These are phyloP conservation scores for Hsuehochloa calcarea DNA, from an alignment of 176 grass and related monocot genomes.

Conservation along the genomic window DNA sequence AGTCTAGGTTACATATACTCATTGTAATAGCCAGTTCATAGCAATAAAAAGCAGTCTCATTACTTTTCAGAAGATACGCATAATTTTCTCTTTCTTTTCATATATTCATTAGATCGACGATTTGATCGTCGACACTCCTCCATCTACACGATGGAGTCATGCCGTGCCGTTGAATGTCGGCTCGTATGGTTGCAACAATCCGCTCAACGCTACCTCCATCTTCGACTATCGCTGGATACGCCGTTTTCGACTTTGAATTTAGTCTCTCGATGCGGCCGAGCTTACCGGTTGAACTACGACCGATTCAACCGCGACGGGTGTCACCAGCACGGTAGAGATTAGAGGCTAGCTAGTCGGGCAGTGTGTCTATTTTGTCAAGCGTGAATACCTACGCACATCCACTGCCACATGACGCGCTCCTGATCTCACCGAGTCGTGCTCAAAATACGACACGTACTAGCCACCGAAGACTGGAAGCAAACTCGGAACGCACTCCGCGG, in stretches of 20 bases:
- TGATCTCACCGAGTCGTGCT: not conserved
- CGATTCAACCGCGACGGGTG: conserved; percentile 24
- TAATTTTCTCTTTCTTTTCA: too few relatives aligned
- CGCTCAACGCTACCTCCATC: not conserved
- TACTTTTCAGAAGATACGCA: too few relatives aligned
- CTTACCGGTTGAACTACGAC: not conserved
- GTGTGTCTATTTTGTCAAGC: conserved; percentile 2
- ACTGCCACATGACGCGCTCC: not conserved
- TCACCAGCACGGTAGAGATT: not conserved
- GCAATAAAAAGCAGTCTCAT: too few relatives aligned
- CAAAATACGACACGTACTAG: not conserved
- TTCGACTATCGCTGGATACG: not conserved
- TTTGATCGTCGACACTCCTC: too few relatives aligned
- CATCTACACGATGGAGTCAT: not conserved
- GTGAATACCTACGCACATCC: not conserved
- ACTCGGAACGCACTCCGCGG: conserved; percentile 26
- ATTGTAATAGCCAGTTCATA: too few relatives aligned
- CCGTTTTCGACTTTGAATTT: not conserved
- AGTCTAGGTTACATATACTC: too few relatives aligned
- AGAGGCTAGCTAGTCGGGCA: not conserved
- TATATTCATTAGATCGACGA: too few relatives aligned
- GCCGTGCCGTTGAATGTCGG: not conserved
- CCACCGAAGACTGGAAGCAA: conserved; percentile 22
- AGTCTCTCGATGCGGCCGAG: not conserved
- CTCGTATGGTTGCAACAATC: not conserved